phyloP scores from a whole-genome alignment of 2,329 filamentous ascomycete genomes.

The Xylariaceae sp. region DNA sequence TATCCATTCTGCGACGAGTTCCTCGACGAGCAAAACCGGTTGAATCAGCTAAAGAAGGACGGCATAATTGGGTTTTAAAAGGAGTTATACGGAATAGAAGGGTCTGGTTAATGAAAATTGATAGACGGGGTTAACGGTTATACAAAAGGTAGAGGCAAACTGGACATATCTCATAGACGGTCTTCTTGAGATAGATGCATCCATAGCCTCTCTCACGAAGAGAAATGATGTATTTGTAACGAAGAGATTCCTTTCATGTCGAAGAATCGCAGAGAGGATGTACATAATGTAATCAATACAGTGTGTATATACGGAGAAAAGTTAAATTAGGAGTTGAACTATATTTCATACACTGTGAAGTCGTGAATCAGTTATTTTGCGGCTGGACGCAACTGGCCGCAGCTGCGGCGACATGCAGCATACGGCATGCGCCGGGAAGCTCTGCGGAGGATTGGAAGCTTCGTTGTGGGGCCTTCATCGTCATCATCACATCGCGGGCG shows the following conservation, averaged over 20 bases:
- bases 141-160: not conserved
- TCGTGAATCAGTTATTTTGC: not conserved
- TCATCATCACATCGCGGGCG: not conserved
- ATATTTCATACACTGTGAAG: too few species aligned
- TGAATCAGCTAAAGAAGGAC: not conserved
- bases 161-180: not conserved
- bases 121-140: not conserved
- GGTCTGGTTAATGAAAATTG: too few species aligned
- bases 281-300: too few species aligned
- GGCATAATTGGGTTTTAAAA: not conserved
- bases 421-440: too few species aligned
- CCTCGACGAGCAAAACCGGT: not conserved
- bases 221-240: not conserved
- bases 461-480: not conserved
- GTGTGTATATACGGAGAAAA: too few species aligned
- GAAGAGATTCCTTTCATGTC: too few species aligned
- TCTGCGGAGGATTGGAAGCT: not conserved
- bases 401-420: too few species aligned
- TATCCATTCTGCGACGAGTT: slow-evolving; percentile 33
- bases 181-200: not conserved
- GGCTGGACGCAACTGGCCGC: not conserved
- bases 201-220: not conserved
- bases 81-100: not conserved
- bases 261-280: too few species aligned
- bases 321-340: too few species aligned